A percentile compares a stretch with the other conserved stretches of the same genome.
These are phyloP conservation scores for Fraxinus sp. DNA, from an alignment of 305 asterid genomes.

Conservation along the genomic window DNA sequence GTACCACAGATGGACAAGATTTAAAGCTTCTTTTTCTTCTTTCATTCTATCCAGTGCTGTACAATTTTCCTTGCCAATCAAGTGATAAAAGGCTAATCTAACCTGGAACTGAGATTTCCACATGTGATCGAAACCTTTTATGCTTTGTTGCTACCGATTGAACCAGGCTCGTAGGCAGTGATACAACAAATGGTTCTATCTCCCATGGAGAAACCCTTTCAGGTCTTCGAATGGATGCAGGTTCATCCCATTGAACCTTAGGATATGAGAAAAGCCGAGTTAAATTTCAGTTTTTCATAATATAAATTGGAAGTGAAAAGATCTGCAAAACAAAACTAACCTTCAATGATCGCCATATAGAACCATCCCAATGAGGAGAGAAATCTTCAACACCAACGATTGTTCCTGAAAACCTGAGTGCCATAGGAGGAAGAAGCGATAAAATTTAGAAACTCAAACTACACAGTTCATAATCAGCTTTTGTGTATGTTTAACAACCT, in stretches of 20 bases:
- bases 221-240: conserved; percentile 68
- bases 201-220: conserved; percentile 99
- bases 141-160: conserved; percentile 52
- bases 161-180: conserved; percentile 46
- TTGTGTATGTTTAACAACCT: conserved; percentile 45
- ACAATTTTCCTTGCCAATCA: neutral
- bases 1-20: neutral
- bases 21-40: neutral
- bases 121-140: conserved; percentile 62
- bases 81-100: conserved; percentile 20
- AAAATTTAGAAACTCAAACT: neutral
- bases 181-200: conserved; percentile 75
- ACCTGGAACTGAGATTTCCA: conserved; percentile 58
- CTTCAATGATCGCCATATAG: conserved; percentile 91
- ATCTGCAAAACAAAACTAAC: conserved; percentile 32
- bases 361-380: conserved; percentile 68
- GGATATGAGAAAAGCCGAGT: neutral
- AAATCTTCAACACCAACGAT: conserved; percentile 78
- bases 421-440: neutral
- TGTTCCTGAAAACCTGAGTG: conserved; percentile 83
- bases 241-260: conserved; percentile 98
- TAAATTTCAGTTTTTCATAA: neutral
- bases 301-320: neutral
- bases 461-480: conserved; percentile 13
- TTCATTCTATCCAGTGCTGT: neutral